Conservation (phyloP, 805 yeast genomes). For the Teunomyces atbi region DNA sequence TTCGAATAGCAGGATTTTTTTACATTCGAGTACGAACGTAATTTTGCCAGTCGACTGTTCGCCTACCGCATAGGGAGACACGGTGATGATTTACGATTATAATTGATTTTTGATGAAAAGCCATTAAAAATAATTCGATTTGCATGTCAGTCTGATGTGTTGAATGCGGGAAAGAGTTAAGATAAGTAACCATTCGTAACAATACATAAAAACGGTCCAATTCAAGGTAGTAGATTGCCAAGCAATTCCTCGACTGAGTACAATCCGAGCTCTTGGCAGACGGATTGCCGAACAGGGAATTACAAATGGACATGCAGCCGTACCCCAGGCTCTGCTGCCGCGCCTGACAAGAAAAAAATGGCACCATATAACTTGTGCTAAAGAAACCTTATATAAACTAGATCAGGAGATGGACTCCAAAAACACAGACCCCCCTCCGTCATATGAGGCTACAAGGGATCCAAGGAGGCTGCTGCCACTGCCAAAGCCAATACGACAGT, state of each 20-base stretch:
- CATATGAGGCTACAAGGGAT: constrained; percentile 2
- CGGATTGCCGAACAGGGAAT: not conserved
- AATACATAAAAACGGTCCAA: not conserved
- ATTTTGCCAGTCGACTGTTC: constrained; percentile 4
- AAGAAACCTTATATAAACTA: too few species aligned
- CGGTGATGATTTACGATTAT: constrained; percentile 16
- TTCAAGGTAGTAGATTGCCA: not conserved
- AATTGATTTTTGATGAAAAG: constrained; percentile 20
- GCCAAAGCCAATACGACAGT: not conserved
- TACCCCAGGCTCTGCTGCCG: constrained; percentile 3
- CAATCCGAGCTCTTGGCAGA: not conserved
- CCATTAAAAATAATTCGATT: constrained; percentile 29
- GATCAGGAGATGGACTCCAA: not conserved
- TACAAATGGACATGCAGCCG: not conserved
- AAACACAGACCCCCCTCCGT: constrained; percentile 6
- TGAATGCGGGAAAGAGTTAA: not conserved
- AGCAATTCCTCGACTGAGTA: not conserved
- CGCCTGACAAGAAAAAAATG: constrained; percentile 1
- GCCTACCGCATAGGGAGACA: constrained; percentile 6
- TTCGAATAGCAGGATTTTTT: constrained; percentile 1
- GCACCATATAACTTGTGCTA: too few species aligned
- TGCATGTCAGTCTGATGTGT: constrained; percentile 43
- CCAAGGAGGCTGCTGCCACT: not conserved
- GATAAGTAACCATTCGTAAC: too few species aligned
- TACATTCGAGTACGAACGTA: constrained; percentile 1